Base-by-base conservation (phyloP, 495 filamentous ascomycete species). In the Aspergillus bridgeri region DNA sequence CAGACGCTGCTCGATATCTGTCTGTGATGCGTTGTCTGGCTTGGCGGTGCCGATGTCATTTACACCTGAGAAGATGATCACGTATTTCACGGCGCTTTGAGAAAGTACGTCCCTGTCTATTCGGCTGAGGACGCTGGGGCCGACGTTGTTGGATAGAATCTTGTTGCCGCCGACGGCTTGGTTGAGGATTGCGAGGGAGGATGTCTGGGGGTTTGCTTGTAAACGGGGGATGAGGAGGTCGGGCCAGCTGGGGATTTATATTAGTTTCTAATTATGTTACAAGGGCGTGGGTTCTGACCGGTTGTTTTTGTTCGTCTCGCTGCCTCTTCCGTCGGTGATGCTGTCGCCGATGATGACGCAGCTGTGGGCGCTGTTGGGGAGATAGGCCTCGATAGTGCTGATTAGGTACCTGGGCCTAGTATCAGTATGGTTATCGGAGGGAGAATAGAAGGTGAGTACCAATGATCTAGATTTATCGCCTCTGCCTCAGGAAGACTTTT, bases 141-240 rank as follows among this genome's bases (percentile, higher is more conserved):
- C 88, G 0, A 85, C 74, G 3, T 86, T 82, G 54, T 87, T 85
- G 20, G 60, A 65, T 0, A 91, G 77, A 1, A 90, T 77, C 3
- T 84, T 74, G 73, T 91, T 90, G 42, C 87, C 87, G 33, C 87
- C 88, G 0, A 86, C 87, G n/a, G 86, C 87, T 74, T 89, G 83
- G 71, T 90, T 91, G 61, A 80, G 74, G 17, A 90, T 75, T 4
- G 79, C 73, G 42, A 89, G 79, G 24, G 67, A 49, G 38, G 76
- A 59, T 43, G 73, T 81, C 27, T 75, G 64, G 17, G 72, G 66
- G 59, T 77, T 58, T 25, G 75, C 64, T 53, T 82, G 80, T 69
- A 89, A 73, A 15, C 75, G 75, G 8, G 75, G 74, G 20, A 87
- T 69, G 17, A 91, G 71, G 0, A 86, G 70, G 64, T 90, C 86